A percentile compares a stretch with the other conserved stretches of the same genome.
Evolutionary conservation across 1,139 yeast genomes (phyloP).

Genomic region (Sugiyamaella japonica): DNA sequence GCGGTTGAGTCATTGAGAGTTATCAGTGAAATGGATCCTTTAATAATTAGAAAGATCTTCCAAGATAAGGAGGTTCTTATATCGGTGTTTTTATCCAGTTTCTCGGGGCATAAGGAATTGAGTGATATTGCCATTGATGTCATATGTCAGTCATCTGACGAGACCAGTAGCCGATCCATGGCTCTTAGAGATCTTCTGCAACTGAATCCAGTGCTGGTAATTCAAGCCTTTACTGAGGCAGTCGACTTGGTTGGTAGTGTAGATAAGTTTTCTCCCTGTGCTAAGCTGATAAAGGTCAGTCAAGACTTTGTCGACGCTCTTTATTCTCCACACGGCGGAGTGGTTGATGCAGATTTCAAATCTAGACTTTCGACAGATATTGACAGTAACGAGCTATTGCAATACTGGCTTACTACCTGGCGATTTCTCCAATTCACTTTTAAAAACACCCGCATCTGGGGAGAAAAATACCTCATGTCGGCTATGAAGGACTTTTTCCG

Average conservation of each 20-base stretch:
- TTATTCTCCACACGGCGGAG: conserved; percentile 66
- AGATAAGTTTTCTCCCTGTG: conserved; percentile 69
- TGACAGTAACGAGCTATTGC: conserved; percentile 34
- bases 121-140: conserved; percentile 60
- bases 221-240: conserved; percentile 51
- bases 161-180: conserved; percentile 63
- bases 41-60: conserved; percentile 2
- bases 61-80: conserved; percentile 9
- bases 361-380: conserved; percentile 30
- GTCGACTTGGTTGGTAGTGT: conserved; percentile 47
- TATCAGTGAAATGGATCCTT: conserved; percentile 19
- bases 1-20: conserved; percentile 1
- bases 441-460: conserved; percentile 71
- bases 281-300: conserved; percentile 68
- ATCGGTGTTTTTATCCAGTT: conserved; percentile 18
- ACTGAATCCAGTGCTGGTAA: conserved; percentile 46
- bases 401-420: conserved; percentile 75
- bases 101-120: conserved; percentile 19
- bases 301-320: conserved; percentile 71
- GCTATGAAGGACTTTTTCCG: conserved; percentile 77
- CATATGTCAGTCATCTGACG: conserved; percentile 76
- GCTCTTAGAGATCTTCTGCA: conserved; percentile 60
- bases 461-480: conserved; percentile 54
- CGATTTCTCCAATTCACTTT: conserved; percentile 66
- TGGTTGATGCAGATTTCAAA: conserved; percentile 40